Base-by-base conservation (phyloP, 129 eudicot species). In the Erigeron canadensis region DNA sequence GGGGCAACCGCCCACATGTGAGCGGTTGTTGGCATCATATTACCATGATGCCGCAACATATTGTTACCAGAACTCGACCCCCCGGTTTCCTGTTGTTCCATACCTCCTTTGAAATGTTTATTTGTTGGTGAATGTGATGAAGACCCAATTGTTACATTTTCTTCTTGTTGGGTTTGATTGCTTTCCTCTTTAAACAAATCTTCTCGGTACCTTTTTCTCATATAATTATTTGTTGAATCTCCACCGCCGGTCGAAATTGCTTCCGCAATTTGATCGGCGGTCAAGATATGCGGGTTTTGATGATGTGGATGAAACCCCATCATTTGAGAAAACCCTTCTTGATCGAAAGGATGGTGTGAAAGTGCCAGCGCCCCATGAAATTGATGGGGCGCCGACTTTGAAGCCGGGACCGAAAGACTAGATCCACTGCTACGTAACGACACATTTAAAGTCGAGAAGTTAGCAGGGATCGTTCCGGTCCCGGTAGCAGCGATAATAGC, bases 401-500 rank as follows among this genome's bases (percentile, higher is more conserved):
- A 89, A 37, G 90, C 80, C 69, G 90, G 96, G 16, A 90, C 96
- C 0, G 90, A 80, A 51, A 89, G 77, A 1, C 90, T 84, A 38
- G 92, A 80, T 62, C 92, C 92, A 53, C 80, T 77, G 79, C 90
- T 84, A 10, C 96, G 76, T 2, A 89, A 73, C 0, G 96, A 86
- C 8, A 89, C 90, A 72, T 89, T 89, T 2, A 89, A 71, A 13
- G 92, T 82, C 0, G 92, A 84, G 57, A 86, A 86, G 64, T 89
- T 89, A 0, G 96, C 96, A 60, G 96, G 96, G 2, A 88, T 88
- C 0, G 91, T 88, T 0, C 96, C 96, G 34, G 91, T 88, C 2
- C 96, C 96, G 4, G 96, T 89, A 39, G 96, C 92, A 1, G 92
- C 83, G 4, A 89, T 84, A 13, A 89, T 89, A 2, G 92, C 89